Evolutionary conservation across 2,329 filamentous ascomycete species (phyloP), one percentile per base, ranked within the genome.

Genomic region (Aspergillus aculeatus): DNA sequence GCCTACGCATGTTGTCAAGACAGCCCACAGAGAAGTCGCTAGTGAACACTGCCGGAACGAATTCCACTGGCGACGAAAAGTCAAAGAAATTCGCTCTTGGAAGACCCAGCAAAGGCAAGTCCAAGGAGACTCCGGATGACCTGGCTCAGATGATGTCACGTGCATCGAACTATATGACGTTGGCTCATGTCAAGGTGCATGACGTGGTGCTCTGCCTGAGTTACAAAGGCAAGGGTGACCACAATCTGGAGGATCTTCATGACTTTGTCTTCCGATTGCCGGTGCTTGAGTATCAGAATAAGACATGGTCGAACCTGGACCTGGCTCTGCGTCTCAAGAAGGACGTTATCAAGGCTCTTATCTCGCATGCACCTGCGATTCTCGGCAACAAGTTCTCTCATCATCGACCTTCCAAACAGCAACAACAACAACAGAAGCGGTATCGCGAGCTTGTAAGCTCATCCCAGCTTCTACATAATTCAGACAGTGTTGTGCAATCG

Each of bases 221-320:
- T 72, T 97, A 97, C 83, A 96, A 98, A 76, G 95, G 96, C 71
- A 96, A 92, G 74, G 92, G 93, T 49, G 91, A 96, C 65, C 91
- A 93, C 72, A 99, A 98, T 70, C 84, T 99, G 59, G 92, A 97
- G 78, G 96, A 99, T 75, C 89, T 99, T 16, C 94, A 99, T 77
- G 89, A 98, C 72, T 96, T 99, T 67, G 95, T 99, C 52, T 99
- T 99, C 84, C 88, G 92, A 35, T 86, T 99, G 78, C 95, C 95
- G 3, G 89, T 90, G 2, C 88, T 99, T 50, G 95, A 99, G 74
- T 98, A 96, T 79, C 87, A 92, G 64, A 99, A 99, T 82, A 99
- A 99, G 81, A 98, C 93, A 9, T 99, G 95, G 95, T 97, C 92
- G 6, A 99, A 98, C 73, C 84, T 99, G 6, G 95, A 99, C 71